A percentile compares a stretch with the other conserved stretches of the same genome.
Conservation (phyloP, 1,284 basidiomycete genomes). For the Boletellus deceptivus region DNA sequence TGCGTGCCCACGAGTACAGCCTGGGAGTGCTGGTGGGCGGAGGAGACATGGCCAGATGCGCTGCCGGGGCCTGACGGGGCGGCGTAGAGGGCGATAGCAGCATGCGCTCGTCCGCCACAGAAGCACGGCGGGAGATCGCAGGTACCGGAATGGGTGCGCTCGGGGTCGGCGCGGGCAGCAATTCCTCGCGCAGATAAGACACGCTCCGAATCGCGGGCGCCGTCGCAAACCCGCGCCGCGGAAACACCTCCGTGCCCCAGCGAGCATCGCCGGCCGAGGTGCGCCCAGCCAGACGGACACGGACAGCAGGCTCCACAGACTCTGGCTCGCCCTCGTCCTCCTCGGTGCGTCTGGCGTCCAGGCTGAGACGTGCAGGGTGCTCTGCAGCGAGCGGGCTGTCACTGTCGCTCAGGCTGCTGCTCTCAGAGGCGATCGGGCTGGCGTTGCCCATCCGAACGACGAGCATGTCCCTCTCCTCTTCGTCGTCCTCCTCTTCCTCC, state of each 20-base stretch:
- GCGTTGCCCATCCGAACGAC: slow-evolving; percentile 28
- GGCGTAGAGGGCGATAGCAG: slow-evolving; percentile 27
- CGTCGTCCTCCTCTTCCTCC: slow-evolving; percentile 24
- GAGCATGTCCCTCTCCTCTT: slow-evolving; percentile 23
- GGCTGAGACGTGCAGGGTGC: slow-evolving; percentile 37
- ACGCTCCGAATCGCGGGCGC: not conserved
- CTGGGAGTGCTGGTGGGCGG: slow-evolving; percentile 47
- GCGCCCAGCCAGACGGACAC: slow-evolving; percentile 25
- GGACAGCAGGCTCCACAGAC: slow-evolving; percentile 20
- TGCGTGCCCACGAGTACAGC: slow-evolving; percentile 40
- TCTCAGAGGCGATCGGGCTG: slow-evolving; percentile 35
- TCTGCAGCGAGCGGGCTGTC: slow-evolving; percentile 44
- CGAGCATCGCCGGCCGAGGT: not conserved
- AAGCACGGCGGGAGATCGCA: slow-evolving; percentile 18
- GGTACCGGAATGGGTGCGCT: slow-evolving; percentile 34
- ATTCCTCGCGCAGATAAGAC: slow-evolving; percentile 6
- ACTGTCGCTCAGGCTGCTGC: slow-evolving; percentile 36
- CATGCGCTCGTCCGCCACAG: slow-evolving; percentile 21
- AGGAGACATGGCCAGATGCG: slow-evolving; percentile 44
- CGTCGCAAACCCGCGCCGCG: not conserved
- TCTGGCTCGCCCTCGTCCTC: slow-evolving; percentile 3
- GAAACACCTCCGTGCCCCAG: not conserved
- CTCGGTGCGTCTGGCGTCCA: slow-evolving; percentile 20
- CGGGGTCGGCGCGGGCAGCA: slow-evolving; percentile 17
- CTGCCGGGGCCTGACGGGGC: slow-evolving; percentile 27